phyloP scores from a whole-genome alignment of 2,329 filamentous ascomycete genomes.

The Nigrospora oryzae region DNA sequence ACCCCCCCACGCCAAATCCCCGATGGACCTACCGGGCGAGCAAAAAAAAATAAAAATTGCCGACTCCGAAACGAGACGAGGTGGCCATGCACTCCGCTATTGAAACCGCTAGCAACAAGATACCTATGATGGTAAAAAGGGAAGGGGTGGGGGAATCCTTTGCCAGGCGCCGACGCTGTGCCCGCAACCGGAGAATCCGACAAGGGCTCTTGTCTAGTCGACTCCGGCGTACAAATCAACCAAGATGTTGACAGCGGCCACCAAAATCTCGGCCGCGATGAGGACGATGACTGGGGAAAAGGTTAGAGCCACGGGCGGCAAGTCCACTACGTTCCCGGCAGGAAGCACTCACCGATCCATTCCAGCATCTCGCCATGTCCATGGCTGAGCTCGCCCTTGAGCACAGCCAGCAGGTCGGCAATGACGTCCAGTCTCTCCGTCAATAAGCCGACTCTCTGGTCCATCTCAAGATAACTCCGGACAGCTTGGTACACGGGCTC shows the following conservation, averaged over 20 bases:
- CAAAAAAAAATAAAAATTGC: no score
- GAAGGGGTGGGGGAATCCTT: no score
- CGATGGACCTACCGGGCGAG: no score
- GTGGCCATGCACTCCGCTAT: no score
- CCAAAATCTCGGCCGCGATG: constrained; percentile 90
- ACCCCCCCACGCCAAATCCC: no score
- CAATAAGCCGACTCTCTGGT: constrained; percentile 81
- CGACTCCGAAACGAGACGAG: no score
- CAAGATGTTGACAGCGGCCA: constrained; percentile 88
- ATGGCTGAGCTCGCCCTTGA: constrained; percentile 93
- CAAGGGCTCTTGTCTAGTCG: constrained; percentile 9
- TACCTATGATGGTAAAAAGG: no score
- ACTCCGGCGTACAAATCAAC: constrained; percentile 74
- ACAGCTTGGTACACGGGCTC: constrained; percentile 96
- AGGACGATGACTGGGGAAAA: constrained; percentile 69
- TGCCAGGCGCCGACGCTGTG: no score
- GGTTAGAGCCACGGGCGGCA: no score
- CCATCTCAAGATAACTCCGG: constrained; percentile 93
- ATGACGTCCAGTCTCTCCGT: constrained; percentile 91
- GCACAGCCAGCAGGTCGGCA: constrained; percentile 80
- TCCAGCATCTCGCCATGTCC: constrained; percentile 84
- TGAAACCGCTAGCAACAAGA: no score
- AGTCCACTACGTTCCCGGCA: no score
- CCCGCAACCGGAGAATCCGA: no score
- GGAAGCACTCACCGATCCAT: constrained; percentile 65